A percentile compares a stretch with the other conserved stretches of the same genome.
Evolutionary conservation across 2,329 filamentous ascomycete genomes (phyloP).

Genomic region (Lasiodiplodia sp.): DNA sequence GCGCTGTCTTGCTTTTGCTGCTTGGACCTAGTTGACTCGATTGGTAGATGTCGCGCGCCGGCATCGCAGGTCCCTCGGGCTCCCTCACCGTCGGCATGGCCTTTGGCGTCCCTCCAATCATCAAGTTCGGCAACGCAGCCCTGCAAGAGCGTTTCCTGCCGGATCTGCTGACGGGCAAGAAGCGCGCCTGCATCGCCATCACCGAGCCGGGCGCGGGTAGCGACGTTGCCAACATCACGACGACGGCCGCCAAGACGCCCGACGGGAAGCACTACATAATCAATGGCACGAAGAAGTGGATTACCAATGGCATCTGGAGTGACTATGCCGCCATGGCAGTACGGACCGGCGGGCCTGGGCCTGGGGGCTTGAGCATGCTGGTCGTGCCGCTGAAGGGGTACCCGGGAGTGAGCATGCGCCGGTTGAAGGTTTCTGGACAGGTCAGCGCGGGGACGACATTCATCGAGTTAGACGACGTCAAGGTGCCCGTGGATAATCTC

Average conservation of each 20-base stretch:
- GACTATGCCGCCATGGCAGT: conserved; percentile 76
- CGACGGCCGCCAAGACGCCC: conserved; percentile 67
- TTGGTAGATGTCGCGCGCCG: conserved; percentile 67
- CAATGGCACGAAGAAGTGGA: conserved; percentile 83
- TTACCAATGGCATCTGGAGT: conserved; percentile 75
- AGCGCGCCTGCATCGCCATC: conserved; percentile 77
- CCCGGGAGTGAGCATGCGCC: conserved; percentile 71
- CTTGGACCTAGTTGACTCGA: background rate
- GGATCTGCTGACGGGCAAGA: conserved; percentile 70
- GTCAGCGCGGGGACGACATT: conserved; percentile 73
- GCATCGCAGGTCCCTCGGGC: conserved; percentile 68
- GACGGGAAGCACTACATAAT: conserved; percentile 74
- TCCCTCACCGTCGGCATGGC: conserved; percentile 76
- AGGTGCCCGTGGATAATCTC: conserved; percentile 73
- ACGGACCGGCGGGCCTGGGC: conserved; percentile 71
- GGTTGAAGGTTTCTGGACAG: conserved; percentile 72
- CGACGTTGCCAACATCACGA: conserved; percentile 76
- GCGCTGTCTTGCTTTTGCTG: background rate
- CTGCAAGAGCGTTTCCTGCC: conserved; percentile 73
- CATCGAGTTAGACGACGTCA: conserved; percentile 78
- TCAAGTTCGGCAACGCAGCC: conserved; percentile 70
- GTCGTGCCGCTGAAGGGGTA: conserved; percentile 74
- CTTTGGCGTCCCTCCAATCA: conserved; percentile 74
- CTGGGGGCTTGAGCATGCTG: conserved; percentile 69
- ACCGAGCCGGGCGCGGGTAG: conserved; percentile 78